Percentiles rank a stretch among this genome's conserved stretches.
These are phyloP conservation scores for Alternaria burnsii DNA, from an alignment of 2,329 filamentous ascomycete species.

Conservation along the genomic window DNA sequence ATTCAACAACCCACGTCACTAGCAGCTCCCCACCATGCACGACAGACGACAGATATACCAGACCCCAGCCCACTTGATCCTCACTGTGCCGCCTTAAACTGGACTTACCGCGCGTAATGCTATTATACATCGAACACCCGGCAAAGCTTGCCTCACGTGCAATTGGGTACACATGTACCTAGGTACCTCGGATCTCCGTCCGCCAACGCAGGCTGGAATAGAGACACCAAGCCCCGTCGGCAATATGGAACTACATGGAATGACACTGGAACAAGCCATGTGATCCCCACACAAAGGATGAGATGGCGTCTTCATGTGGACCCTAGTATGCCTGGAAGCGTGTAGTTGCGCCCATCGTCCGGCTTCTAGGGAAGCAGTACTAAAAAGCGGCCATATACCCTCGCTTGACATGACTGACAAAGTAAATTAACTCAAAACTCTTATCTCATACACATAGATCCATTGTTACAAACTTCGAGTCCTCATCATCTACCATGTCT, in stretches of 20 bases:
- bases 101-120: constrained; percentile 5
- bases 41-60: constrained; percentile 6
- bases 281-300: constrained; percentile 13
- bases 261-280: constrained; percentile 12
- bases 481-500: constrained; percentile 30
- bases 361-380: constrained; percentile 11
- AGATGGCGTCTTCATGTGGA: constrained; percentile 15
- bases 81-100: not conserved
- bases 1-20: constrained; percentile 15
- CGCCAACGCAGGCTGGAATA: constrained; percentile 8
- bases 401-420: not conserved
- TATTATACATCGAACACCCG: constrained; percentile 3
- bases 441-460: not conserved
- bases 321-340: constrained; percentile 11
- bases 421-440: not conserved
- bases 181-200: constrained; percentile 15
- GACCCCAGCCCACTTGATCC: constrained; percentile 10
- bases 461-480: not conserved
- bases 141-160: not conserved
- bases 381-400: constrained; percentile 17
- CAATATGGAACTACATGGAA: constrained; percentile 18
- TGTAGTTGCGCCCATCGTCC: constrained; percentile 4
- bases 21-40: constrained; percentile 13
- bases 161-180: not conserved
- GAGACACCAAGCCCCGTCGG: constrained; percentile 14